Conservation (phyloP, 2,329 filamentous ascomycete species). For the Teratosphaeria viscida region DNA sequence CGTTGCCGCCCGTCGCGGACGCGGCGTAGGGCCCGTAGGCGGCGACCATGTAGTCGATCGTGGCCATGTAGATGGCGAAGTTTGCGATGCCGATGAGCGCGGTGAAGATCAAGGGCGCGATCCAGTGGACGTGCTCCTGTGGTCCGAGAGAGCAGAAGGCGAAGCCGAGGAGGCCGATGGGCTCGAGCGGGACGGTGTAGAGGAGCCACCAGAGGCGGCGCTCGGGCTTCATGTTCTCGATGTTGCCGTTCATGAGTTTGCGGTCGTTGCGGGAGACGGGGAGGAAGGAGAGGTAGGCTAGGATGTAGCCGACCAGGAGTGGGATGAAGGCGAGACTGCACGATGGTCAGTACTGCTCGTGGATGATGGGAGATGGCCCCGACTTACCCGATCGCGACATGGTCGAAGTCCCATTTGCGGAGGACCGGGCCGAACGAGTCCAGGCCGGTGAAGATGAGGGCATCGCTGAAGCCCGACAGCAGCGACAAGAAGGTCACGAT, state of each 20-base stretch:
- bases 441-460: conserved; percentile 68
- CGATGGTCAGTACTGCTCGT: not conserved
- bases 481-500: conserved; percentile 62
- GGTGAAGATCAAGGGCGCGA: conserved; percentile 55
- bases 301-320: conserved; percentile 55
- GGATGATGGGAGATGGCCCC: conserved; percentile 42
- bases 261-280: conserved; percentile 38
- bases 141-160: conserved; percentile 58
- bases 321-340: conserved; percentile 7
- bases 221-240: conserved; percentile 45
- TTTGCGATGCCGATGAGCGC: conserved; percentile 63
- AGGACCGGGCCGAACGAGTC: conserved; percentile 62
- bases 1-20: conserved; percentile 66
- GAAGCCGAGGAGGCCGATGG: conserved; percentile 60
- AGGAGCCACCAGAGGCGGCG: conserved; percentile 56
- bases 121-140: conserved; percentile 47
- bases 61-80: conserved; percentile 25
- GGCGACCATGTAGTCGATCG: conserved; percentile 54
- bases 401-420: conserved; percentile 48
- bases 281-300: conserved; percentile 51
- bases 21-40: conserved; percentile 64
- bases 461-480: conserved; percentile 62
- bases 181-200: conserved; percentile 49
- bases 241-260: conserved; percentile 34
- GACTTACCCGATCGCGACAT: conserved; percentile 37